Evolutionary conservation across 176 grass and related monocot genomes (phyloP), one percentile per base, ranked within the genome.

Genomic region (Avena eriantha): DNA sequence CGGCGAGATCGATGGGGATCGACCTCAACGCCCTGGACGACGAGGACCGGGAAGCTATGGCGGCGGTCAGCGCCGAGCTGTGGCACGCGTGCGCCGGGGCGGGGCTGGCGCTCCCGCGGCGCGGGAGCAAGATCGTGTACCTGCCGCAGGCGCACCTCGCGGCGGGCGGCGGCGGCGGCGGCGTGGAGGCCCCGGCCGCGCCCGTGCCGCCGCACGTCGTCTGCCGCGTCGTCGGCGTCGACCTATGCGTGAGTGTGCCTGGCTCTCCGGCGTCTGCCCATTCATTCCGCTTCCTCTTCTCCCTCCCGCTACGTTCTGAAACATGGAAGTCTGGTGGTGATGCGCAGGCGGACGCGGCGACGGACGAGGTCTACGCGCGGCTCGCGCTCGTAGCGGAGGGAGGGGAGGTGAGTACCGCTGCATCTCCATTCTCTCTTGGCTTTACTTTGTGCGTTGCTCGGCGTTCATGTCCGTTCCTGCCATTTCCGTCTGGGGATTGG

Each of bases 51-150:
- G 19, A 18, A n/a, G 73, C 18, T 1, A 41, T 41, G 73, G 83
- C 54, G 70, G 77, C 53, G 23, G 86, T 91, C 63, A 93, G 97
- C 82, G 70, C 50, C 24, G 97, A 96, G 86, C 87, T 98, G 79
- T 98, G 97, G 97, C 94, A 94, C 86, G 97, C 97, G 10, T 98
- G 97, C 79, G 97, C 94, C 0, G 94, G 97, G 4, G 87, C 94
- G 0, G 74, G 88, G 54, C 77, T 96, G n/a, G 88, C 82, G 84
- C 90, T 96, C 79, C 97, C 97, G 19, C 87, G 86, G 31, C 88
- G 87, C 22, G 92, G 94, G 7, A 91, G 93, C 89, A 83, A 90
- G 61, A 85, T 98, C 17, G 90, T 98, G n/a, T 98, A 98, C 88
- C 93, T 98, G 23, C 97, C 94, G 14, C 94, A 98, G 83, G 97